phyloP scores from a whole-genome alignment of 2,329 filamentous ascomycete species.

The Plectosphaerella plurivora region DNA sequence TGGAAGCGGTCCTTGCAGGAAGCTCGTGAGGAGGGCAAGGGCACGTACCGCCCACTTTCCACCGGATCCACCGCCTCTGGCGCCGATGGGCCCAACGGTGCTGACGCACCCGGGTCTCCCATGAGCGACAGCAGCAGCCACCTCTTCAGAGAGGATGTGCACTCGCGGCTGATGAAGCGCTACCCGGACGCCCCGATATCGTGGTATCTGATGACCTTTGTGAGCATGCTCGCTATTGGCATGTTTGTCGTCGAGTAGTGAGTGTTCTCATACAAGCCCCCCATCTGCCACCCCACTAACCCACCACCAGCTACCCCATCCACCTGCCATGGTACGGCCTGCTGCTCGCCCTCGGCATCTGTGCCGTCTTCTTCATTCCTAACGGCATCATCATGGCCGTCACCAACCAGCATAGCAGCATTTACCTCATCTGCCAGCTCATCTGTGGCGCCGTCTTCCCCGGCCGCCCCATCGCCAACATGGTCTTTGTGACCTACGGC shows the following conservation, averaged over 20 bases:
- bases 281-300: constrained; percentile 10
- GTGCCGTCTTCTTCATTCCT: constrained; percentile 78
- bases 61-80: constrained; percentile 7
- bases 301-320: constrained; percentile 62
- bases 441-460: constrained; percentile 80
- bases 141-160: constrained; percentile 72
- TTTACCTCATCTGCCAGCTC: constrained; percentile 82
- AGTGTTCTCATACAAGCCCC: constrained; percentile 25
- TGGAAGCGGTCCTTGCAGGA: constrained; percentile 68
- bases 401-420: constrained; percentile 82
- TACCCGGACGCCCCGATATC: constrained; percentile 77
- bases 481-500: constrained; percentile 90
- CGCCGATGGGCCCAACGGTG: constrained; percentile 8
- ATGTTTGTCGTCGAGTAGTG: constrained; percentile 84
- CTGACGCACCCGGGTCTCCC: not conserved
- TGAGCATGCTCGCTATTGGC: constrained; percentile 71
- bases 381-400: constrained; percentile 93
- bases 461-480: constrained; percentile 81
- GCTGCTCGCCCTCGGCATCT: constrained; percentile 67
- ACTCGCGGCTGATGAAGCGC: constrained; percentile 76
- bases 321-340: constrained; percentile 85
- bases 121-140: constrained; percentile 24
- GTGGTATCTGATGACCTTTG: constrained; percentile 76
- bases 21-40: constrained; percentile 45
- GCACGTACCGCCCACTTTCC: constrained; percentile 44